These are phyloP conservation scores for Aspergillus neotritici DNA, from an alignment of 2,329 filamentous ascomycete species.

Conservation along the genomic window DNA sequence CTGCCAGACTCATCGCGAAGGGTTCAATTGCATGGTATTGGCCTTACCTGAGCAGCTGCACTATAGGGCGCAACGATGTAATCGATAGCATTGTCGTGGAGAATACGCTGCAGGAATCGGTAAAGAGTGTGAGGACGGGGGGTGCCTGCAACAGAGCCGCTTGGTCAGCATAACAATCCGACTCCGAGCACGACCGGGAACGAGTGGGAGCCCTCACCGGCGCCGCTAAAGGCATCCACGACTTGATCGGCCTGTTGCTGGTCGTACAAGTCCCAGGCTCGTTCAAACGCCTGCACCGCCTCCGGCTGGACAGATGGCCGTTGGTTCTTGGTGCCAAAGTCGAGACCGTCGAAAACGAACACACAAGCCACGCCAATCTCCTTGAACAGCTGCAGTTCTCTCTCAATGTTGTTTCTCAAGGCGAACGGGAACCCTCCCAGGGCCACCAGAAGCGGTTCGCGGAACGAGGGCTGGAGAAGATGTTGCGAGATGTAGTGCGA, in stretches of 20 bases:
- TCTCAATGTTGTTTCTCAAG: constrained; percentile 67
- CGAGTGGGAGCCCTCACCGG: constrained; percentile 50
- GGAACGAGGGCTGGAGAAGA: constrained; percentile 62
- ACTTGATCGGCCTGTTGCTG: constrained; percentile 72
- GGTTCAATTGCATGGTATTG: not conserved
- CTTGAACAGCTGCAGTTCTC: constrained; percentile 68
- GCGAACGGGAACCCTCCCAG: constrained; percentile 82
- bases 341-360: constrained; percentile 88
- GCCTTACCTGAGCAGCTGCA: constrained; percentile 72
- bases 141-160: constrained; percentile 50
- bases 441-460: constrained; percentile 84
- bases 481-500: constrained; percentile 80
- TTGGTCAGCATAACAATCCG: constrained; percentile 23
- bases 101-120: constrained; percentile 67
- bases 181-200: not conserved
- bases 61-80: constrained; percentile 84
- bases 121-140: constrained; percentile 67
- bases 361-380: constrained; percentile 66
- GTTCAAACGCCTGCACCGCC: constrained; percentile 62
- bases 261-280: constrained; percentile 85
- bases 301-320: constrained; percentile 54
- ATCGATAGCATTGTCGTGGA: constrained; percentile 63
- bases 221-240: constrained; percentile 79
- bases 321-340: constrained; percentile 69
- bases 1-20: not conserved